phyloP scores from a whole-genome alignment of 2,329 filamentous ascomycete species.

The Verticillium tricorpus region DNA sequence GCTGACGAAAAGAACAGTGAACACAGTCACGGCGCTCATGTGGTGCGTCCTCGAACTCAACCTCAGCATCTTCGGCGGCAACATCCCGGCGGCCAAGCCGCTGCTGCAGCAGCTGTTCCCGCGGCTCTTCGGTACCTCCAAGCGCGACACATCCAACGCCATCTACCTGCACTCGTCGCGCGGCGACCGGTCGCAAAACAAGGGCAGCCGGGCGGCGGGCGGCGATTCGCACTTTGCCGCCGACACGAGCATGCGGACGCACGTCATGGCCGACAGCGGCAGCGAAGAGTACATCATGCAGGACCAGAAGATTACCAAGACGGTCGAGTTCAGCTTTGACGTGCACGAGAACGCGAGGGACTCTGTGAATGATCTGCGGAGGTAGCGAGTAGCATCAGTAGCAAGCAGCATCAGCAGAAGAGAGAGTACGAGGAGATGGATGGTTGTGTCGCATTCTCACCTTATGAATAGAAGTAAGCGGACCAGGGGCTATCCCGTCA shows the following conservation, averaged over 20 bases:
- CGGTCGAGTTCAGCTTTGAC: conserved; percentile 10
- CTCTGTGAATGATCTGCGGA: not conserved
- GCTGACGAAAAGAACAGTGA: conserved; percentile 12
- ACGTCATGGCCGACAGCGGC: conserved; percentile 3
- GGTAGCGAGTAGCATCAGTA: not conserved
- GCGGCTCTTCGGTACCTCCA: conserved; percentile 7
- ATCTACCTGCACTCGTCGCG: conserved; percentile 1
- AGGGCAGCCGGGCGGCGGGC: not conserved
- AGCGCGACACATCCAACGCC: conserved; percentile 1
- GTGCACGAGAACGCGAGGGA: not conserved
- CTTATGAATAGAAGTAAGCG: not conserved
- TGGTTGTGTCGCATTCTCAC: not conserved
- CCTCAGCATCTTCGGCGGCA: conserved; percentile 20
- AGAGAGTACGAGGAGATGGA: not conserved
- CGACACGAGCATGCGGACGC: not conserved
- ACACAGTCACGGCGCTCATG: conserved; percentile 15
- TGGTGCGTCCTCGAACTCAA: conserved; percentile 20
- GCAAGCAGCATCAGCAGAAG: not conserved
- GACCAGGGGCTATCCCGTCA: not conserved
- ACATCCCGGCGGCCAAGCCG: conserved; percentile 18
- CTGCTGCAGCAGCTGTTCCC: conserved; percentile 16
- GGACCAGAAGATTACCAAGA: conserved; percentile 9
- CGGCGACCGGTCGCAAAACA: not conserved
- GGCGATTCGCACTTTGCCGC: conserved; percentile 3
- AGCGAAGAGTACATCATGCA: conserved; percentile 13